These are phyloP conservation scores for Diaporthe australafricana DNA, from an alignment of 2,329 filamentous ascomycete genomes.

Conservation along the genomic window DNA sequence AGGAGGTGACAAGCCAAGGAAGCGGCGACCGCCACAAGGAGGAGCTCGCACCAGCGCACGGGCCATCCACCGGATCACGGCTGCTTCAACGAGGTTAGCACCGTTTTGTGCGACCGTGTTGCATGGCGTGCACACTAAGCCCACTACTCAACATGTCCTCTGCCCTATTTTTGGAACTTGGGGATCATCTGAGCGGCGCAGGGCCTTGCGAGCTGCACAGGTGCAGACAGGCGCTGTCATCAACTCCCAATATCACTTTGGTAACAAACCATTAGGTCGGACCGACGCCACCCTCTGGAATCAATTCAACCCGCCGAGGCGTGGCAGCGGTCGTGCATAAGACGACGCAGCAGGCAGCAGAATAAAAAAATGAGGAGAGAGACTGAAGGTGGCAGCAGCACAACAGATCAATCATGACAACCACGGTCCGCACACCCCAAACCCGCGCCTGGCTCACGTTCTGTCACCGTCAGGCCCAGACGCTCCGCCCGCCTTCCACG, in stretches of 20 bases:
- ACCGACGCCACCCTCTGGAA: neutral
- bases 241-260: neutral
- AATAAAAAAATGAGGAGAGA: neutral
- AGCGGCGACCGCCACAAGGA: neutral
- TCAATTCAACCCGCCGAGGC: too few species aligned
- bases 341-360: slow-evolving; percentile 13
- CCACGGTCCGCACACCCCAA: neutral
- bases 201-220: too few species aligned
- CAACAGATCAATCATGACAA: neutral
- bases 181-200: too few species aligned
- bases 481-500: slow-evolving; percentile 11
- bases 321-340: neutral
- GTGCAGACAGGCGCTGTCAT: too few species aligned
- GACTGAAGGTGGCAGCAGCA: neutral
- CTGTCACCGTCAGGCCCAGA: neutral
- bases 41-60: neutral
- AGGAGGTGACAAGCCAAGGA: neutral
- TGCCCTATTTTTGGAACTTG: too few species aligned
- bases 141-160: too few species aligned
- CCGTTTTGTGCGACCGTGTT: too few species aligned
- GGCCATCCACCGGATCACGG: neutral
- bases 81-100: neutral
- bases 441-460: neutral
- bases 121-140: too few species aligned
- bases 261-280: neutral